Evolutionary conservation across 352 stramenopile species (phyloP).

Genomic region (Phytophthora palmivora): DNA sequence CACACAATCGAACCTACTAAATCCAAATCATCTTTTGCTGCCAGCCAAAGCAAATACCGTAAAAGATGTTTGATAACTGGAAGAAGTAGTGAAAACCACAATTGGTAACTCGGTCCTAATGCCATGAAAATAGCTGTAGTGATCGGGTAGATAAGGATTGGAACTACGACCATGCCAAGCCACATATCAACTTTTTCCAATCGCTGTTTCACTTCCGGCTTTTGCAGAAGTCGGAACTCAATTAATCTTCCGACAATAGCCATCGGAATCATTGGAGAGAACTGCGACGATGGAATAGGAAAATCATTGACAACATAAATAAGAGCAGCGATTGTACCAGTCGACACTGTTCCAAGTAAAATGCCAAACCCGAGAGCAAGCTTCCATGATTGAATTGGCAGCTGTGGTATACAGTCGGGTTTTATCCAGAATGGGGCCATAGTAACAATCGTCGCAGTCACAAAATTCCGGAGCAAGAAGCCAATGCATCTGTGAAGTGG

Average conservation of each 20-base stretch:
- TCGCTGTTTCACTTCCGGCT: background rate
- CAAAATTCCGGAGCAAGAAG: conserved; percentile 33
- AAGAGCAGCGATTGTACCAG: conserved; percentile 23
- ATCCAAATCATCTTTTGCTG: conserved; percentile 34
- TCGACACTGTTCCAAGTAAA: conserved; percentile 15
- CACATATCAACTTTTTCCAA: conserved; percentile 18
- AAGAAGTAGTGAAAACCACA: conserved; percentile 40
- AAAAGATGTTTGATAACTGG: conserved; percentile 37
- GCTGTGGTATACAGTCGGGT: conserved; percentile 29
- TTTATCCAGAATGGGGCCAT: conserved; percentile 18
- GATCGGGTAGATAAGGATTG: conserved; percentile 39
- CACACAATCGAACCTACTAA: conserved; percentile 20
- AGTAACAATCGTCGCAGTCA: conserved; percentile 9
- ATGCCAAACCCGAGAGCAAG: conserved; percentile 13
- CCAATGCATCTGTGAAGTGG: conserved; percentile 13
- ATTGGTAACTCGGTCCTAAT: conserved; percentile 25
- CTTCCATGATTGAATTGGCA: conserved; percentile 21
- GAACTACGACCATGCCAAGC: conserved; percentile 17
- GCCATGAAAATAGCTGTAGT: conserved; percentile 41
- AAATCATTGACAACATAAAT: conserved; percentile 26
- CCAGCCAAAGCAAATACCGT: conserved; percentile 23
- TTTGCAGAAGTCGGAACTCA: conserved; percentile 4
- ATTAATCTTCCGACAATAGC: conserved; percentile 5
- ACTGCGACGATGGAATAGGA: conserved; percentile 40
- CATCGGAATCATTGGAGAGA: conserved; percentile 21